Evolutionary conservation across 768 basidiomycete genomes (phyloP).

Genomic region (Russula earlei): DNA sequence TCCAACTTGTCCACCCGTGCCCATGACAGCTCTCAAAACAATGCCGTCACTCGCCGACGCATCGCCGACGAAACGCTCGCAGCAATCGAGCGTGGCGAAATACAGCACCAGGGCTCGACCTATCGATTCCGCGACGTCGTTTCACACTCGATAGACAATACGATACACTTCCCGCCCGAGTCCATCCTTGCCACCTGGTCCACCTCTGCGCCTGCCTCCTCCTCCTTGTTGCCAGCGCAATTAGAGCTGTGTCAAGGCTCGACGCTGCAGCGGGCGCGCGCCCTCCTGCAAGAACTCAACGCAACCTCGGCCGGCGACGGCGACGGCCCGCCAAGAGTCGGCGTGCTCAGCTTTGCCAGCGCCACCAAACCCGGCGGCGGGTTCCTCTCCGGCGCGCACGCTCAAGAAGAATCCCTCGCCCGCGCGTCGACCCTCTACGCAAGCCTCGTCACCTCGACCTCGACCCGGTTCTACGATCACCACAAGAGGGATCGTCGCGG

Average conservation of each 20-base stretch:
- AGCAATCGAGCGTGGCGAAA: slow-evolving; percentile 40
- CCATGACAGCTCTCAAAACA: not conserved
- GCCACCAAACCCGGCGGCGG: slow-evolving; percentile 71
- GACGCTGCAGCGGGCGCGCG: slow-evolving; percentile 51
- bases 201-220: slow-evolving; percentile 11
- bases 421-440: slow-evolving; percentile 64
- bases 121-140: slow-evolving; percentile 31
- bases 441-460: slow-evolving; percentile 46
- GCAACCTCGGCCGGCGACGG: slow-evolving; percentile 13
- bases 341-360: slow-evolving; percentile 69
- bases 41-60: not conserved
- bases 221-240: slow-evolving; percentile 14
- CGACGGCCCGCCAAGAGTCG: slow-evolving; percentile 30
- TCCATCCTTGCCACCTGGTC: slow-evolving; percentile 41
- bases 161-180: slow-evolving; percentile 45
- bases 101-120: slow-evolving; percentile 23
- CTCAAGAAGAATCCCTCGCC: slow-evolving; percentile 76
- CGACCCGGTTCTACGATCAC: slow-evolving; percentile 50
- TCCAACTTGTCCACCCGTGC: not conserved
- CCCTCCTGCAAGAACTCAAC: slow-evolving; percentile 23
- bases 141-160: slow-evolving; percentile 32
- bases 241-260: slow-evolving; percentile 51
- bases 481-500: slow-evolving; percentile 40
- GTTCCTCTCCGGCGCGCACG: slow-evolving; percentile 60
- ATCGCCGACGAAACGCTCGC: slow-evolving; percentile 45